Percentiles rank a stretch among this genome's conserved stretches.
These are phyloP conservation scores for Yarrowia deformans DNA, from an alignment of 805 yeast genomes.

Conservation along the genomic window DNA sequence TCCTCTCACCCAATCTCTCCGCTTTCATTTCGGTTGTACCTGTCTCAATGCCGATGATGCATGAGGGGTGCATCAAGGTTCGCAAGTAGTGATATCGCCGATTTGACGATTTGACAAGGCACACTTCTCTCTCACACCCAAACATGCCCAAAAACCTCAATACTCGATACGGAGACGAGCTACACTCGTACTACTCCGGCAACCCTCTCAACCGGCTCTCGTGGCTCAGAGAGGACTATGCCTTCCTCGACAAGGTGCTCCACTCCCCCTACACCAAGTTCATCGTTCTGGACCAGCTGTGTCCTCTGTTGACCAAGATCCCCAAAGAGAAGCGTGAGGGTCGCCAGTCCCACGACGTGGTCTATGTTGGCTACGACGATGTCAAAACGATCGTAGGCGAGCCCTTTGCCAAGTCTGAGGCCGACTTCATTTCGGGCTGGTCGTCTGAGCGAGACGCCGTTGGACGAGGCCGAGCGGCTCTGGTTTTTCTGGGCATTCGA, in stretches of 20 bases:
- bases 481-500: constrained; percentile 58
- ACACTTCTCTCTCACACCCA: no score
- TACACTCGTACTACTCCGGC: constrained; percentile 55
- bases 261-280: constrained; percentile 59
- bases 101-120: no score
- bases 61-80: constrained; percentile 28
- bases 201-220: constrained; percentile 69
- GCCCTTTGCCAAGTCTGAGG: constrained; percentile 48
- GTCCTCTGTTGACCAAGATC: constrained; percentile 44
- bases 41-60: not conserved
- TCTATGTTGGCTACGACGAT: constrained; percentile 45
- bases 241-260: constrained; percentile 58
- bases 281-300: constrained; percentile 52
- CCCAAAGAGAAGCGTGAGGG: constrained; percentile 15
- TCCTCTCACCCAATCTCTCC: not conserved
- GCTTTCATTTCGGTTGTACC: not conserved
- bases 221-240: constrained; percentile 64
- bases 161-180: constrained; percentile 47
- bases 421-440: constrained; percentile 50
- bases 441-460: constrained; percentile 50
- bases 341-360: constrained; percentile 16
- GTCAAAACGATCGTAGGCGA: constrained; percentile 50
- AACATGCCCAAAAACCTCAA: constrained; percentile 29
- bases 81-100: not conserved
- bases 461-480: constrained; percentile 45